phyloP scores from a whole-genome alignment of 352 stramenopile genomes.

The Globisporangium mamillatum region DNA sequence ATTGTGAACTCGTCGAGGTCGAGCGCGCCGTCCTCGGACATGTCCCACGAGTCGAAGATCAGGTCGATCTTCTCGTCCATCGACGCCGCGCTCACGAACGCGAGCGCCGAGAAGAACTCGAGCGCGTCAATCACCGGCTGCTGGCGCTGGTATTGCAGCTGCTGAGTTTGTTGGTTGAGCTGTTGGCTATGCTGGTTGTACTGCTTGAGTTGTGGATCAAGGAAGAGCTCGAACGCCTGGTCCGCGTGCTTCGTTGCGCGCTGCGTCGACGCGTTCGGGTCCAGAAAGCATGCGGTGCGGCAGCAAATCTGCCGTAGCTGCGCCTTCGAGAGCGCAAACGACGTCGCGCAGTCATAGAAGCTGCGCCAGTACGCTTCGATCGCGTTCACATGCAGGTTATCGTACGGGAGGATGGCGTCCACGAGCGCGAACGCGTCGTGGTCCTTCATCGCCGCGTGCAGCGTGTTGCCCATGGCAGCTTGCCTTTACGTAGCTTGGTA shows the following conservation, averaged over 20 bases:
- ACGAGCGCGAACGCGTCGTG: constrained; percentile 38
- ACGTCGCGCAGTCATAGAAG: constrained; percentile 79
- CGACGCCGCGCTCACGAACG: constrained; percentile 52
- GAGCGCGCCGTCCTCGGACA: constrained; percentile 77
- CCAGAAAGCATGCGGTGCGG: constrained; percentile 35
- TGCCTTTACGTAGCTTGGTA: not conserved
- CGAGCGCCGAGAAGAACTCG: constrained; percentile 75
- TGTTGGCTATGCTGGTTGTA: not conserved
- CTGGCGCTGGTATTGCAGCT: not conserved
- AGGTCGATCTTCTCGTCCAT: constrained; percentile 82
- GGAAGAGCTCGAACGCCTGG: constrained; percentile 56
- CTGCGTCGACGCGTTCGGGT: constrained; percentile 39
- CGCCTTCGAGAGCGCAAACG: constrained; percentile 58
- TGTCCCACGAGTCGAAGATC: constrained; percentile 86
- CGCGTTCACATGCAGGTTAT: constrained; percentile 64
- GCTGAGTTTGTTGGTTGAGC: constrained; percentile 9
- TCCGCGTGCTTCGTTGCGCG: constrained; percentile 46
- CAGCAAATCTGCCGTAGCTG: constrained; percentile 69
- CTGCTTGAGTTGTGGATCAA: constrained; percentile 28
- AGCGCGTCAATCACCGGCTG: constrained; percentile 59
- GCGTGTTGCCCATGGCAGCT: constrained; percentile 47
- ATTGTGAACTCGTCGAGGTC: constrained; percentile 86
- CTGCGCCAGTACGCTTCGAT: constrained; percentile 82
- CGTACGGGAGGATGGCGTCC: constrained; percentile 66
- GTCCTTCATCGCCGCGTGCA: constrained; percentile 49